Base-by-base conservation (phyloP, 2,329 filamentous ascomycete genomes). In the Penicillium sp. region DNA sequence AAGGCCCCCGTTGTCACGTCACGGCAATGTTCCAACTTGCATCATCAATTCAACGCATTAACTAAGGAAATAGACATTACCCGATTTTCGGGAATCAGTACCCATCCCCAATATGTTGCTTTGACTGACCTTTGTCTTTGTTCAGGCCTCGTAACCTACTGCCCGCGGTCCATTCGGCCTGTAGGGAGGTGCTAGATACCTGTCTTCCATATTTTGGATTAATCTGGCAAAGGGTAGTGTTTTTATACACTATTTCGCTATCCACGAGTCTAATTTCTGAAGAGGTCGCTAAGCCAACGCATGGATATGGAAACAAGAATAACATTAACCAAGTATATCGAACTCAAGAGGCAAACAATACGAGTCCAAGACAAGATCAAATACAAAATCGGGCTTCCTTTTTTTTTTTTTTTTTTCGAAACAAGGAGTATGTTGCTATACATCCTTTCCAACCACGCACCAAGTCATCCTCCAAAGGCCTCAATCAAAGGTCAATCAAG, bases 1-100 rank as follows among this genome's bases (percentile, higher is more conserved):
- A 66, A 66, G 58, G 31, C 53, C 53, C 58, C 53, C 55, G 52
- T 63, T 60, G 59, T 66, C 62, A 61, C 58, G 62, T 60, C 65
- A 63, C 58, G 60, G 33, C 43, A 58, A 33, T 54, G n/a, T 55
- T 41, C 38, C 42, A 52, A 44, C 35, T 36, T 51, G 19, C 48
- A 42, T 29, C 12, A 36, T 52, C 1, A 38, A 43, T 43, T 39
- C 23, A 36, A 38, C 10, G 15, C 6, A 38, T 42, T 38, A 33
- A 51, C 21, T 8, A 44, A 19, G 6, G 19, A 44, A 15, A 12
- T 10, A 21, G n/a, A 39, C 13, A 4, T 36, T 10, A 27, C 6
- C 15, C 21, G n/a, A 5, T 19, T 45, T 35, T 12, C 13, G 29
- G 23, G 29, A 23, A 48, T 12, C n/a, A 21, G n/a, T 21, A 21